Percentiles rank a stretch among this genome's conserved stretches.
Evolutionary conservation across 305 asterid genomes (phyloP).

Genomic region (Fraxinus velutina): DNA sequence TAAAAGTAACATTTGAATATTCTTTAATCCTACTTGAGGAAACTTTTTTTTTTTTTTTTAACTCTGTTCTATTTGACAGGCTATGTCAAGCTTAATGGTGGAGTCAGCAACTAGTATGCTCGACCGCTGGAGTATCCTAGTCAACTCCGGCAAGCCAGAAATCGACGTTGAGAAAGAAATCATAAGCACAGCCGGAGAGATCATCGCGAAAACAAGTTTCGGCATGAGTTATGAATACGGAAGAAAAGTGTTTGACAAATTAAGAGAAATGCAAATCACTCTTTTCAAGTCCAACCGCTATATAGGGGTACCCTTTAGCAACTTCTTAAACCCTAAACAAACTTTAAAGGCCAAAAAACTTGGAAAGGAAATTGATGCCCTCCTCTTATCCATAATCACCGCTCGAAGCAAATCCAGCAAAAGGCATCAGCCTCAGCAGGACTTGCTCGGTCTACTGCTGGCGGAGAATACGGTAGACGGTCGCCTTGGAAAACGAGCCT

Average conservation of each 20-base stretch:
- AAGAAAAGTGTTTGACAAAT: conserved; percentile 48
- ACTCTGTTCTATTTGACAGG: conserved; percentile 33
- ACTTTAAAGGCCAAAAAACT: conserved; percentile 46
- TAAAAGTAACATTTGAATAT: background rate
- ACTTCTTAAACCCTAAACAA: conserved; percentile 46
- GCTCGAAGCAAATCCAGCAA: conserved; percentile 25
- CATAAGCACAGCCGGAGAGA: conserved; percentile 67
- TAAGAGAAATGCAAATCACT: conserved; percentile 59
- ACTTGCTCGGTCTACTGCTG: conserved; percentile 59
- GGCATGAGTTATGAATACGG: conserved; percentile 58
- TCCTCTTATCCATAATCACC: conserved; percentile 41
- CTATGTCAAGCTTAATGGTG: conserved; percentile 67
- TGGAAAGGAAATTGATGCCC: conserved; percentile 60
- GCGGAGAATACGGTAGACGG: conserved; percentile 37
- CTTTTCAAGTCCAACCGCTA: conserved; percentile 67
- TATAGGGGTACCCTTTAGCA: conserved; percentile 78
- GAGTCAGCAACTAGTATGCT: conserved; percentile 61
- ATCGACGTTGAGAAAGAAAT: conserved; percentile 72
- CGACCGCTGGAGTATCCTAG: conserved; percentile 49
- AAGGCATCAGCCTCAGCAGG: conserved; percentile 25
- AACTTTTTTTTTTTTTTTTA: background rate
- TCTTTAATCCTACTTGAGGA: background rate
- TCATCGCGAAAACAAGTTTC: conserved; percentile 69
- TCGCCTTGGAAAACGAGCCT: conserved; percentile 27
- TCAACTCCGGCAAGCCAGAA: conserved; percentile 45